A percentile compares a stretch with the other conserved stretches of the same genome.
Conservation (phyloP, 164 flowering plant genomes). For the Dillenia suffruticosa region DNA sequence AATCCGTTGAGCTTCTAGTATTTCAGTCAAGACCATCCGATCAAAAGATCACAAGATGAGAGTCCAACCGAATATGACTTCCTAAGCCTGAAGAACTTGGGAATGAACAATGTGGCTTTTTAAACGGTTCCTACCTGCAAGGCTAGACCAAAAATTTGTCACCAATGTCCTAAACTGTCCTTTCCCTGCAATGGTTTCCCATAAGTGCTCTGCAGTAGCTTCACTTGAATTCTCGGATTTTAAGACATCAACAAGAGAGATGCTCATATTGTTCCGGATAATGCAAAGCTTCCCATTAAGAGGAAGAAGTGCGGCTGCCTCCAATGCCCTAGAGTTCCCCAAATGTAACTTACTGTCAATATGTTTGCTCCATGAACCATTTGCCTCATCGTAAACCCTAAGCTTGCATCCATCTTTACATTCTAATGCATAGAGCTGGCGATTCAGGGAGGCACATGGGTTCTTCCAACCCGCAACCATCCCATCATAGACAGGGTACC, state of each 20-base stretch:
- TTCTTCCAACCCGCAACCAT: conserved; percentile 86
- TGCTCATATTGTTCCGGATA: conserved; percentile 75
- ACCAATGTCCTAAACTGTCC: conserved; percentile 66
- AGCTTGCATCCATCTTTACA: conserved; percentile 85
- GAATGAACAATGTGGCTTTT: conserved; percentile 75
- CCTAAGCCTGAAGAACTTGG: conserved; percentile 68
- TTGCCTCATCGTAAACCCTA: conserved; percentile 56
- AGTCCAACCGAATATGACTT: background rate
- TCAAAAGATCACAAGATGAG: background rate
- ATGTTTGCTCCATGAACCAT: conserved; percentile 66
- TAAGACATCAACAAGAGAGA: conserved; percentile 61
- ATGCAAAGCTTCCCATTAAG: conserved; percentile 69
- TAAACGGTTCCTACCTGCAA: conserved; percentile 57
- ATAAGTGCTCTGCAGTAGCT: conserved; percentile 39
- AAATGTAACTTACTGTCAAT: conserved; percentile 68
- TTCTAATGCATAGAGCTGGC: conserved; percentile 70
- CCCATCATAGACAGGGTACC: conserved; percentile 70
- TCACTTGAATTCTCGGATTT: conserved; percentile 23
- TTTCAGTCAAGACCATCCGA: background rate
- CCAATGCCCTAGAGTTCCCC: conserved; percentile 65
- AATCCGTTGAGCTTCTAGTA: no score
- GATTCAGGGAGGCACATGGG: conserved; percentile 55
- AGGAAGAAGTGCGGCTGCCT: conserved; percentile 74
- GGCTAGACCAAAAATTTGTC: conserved; percentile 59
- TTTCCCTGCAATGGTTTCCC: conserved; percentile 76